These are phyloP conservation scores for Dioscorea alata DNA, from an alignment of 106 monocot genomes.

Conservation along the genomic window DNA sequence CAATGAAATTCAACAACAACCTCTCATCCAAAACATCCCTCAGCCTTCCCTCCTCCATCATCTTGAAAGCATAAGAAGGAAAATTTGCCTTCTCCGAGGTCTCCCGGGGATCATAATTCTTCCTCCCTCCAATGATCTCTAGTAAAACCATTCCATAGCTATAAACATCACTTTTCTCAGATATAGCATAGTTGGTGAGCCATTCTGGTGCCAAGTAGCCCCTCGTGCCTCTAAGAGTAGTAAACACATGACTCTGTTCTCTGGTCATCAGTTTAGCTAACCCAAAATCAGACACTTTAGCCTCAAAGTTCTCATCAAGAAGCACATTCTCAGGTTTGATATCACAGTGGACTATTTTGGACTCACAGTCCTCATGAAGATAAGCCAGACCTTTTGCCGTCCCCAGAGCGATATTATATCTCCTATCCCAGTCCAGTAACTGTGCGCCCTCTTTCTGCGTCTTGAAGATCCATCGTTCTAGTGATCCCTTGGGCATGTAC, in stretches of 20 bases:
- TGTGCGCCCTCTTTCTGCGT: neutral
- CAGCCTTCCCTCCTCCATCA: constrained; percentile 62
- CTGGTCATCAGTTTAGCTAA: constrained; percentile 65
- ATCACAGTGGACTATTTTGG: constrained; percentile 60
- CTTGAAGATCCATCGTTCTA: constrained; percentile 51
- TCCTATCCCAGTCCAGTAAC: constrained; percentile 38
- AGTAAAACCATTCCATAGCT: constrained; percentile 87
- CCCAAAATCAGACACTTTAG: constrained; percentile 63
- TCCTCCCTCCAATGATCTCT: constrained; percentile 74
- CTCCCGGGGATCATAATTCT: constrained; percentile 44
- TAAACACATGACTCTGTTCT: constrained; percentile 66
- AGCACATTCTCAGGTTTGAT: constrained; percentile 72
- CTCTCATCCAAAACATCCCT: constrained; percentile 40
- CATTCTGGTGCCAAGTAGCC: constrained; percentile 70
- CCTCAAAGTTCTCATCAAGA: constrained; percentile 41
- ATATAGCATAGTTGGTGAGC: constrained; percentile 64
- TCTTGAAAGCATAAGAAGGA: constrained; percentile 70
- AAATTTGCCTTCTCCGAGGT: constrained; percentile 69
- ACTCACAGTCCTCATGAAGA: constrained; percentile 57
- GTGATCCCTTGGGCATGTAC: constrained; percentile 44
- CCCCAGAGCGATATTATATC: constrained; percentile 45
- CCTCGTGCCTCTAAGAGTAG: constrained; percentile 64
- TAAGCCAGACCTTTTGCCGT: constrained; percentile 65
- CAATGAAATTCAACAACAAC: constrained; percentile 1
- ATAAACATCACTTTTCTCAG: constrained; percentile 77